Evolutionary conservation across 495 filamentous ascomycete genomes (phyloP).

Genomic region (Mytilinidion resinicola): DNA sequence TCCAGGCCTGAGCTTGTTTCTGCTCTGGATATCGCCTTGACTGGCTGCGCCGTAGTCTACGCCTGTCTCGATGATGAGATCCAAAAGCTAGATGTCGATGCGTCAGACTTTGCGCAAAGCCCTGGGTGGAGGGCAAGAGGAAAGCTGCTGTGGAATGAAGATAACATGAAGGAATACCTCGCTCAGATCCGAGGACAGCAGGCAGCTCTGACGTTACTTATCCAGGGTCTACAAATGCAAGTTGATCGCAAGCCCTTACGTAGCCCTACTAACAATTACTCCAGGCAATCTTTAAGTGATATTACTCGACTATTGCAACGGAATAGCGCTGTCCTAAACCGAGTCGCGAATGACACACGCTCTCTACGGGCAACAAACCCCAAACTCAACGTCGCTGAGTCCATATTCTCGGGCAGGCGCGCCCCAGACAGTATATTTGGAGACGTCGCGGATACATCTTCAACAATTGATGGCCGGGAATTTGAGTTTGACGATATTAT

Average conservation of each 20-base stretch:
- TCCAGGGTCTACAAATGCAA: slow-evolving; percentile 2
- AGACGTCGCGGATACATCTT: neutral
- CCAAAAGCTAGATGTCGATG: neutral
- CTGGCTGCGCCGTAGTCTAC: slow-evolving; percentile 12
- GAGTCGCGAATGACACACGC: neutral
- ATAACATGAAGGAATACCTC: slow-evolving; percentile 1
- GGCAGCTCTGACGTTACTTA: neutral
- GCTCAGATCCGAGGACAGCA: neutral
- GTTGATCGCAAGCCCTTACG: neutral
- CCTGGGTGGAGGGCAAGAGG: neutral
- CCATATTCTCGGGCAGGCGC: neutral
- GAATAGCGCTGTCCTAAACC: neutral
- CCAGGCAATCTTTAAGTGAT: neutral
- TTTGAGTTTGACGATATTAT: slow-evolving; percentile 2
- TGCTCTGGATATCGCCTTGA: slow-evolving; percentile 11
- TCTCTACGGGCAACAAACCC: neutral
- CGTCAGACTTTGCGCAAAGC: neutral
- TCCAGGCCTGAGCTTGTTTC: slow-evolving; percentile 8
- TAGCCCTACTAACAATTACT: neutral
- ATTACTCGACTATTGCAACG: neutral
- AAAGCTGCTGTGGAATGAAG: neutral
- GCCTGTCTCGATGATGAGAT: slow-evolving; percentile 8
- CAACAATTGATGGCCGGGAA: slow-evolving; percentile 1
- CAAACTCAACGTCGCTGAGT: neutral
- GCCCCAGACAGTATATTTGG: neutral